These are phyloP conservation scores for Penicillium thymicola DNA, from an alignment of 2,329 filamentous ascomycete genomes.

Conservation along the genomic window DNA sequence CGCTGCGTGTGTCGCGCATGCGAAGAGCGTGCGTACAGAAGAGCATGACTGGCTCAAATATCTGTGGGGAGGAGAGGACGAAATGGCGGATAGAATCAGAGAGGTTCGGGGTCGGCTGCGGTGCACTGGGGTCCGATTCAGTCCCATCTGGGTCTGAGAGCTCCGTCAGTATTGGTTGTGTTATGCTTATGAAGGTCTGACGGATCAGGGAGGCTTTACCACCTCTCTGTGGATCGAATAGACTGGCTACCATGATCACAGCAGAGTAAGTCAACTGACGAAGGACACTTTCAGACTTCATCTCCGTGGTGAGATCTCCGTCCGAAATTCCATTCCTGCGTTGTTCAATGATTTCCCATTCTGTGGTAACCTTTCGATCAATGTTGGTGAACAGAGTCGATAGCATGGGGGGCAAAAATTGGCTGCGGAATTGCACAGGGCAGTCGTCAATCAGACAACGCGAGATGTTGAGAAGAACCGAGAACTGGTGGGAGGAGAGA, in stretches of 20 bases:
- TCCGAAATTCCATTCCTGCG: conserved; percentile 60
- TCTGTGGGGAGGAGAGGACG: conserved; percentile 70
- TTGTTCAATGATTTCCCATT: conserved; percentile 76
- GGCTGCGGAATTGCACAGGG: conserved; percentile 69
- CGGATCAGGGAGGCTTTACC: conserved; percentile 45
- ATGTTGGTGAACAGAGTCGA: conserved; percentile 79
- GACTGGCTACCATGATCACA: conserved; percentile 84
- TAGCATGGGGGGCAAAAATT: conserved; percentile 82
- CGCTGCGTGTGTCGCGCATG: conserved; percentile 86
- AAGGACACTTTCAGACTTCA: conserved; percentile 96
- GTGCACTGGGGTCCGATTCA: conserved; percentile 34
- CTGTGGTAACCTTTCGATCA: conserved; percentile 78
- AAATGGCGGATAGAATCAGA: conserved; percentile 68
- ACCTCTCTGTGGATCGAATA: conserved; percentile 70
- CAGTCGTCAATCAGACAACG: conserved; percentile 90
- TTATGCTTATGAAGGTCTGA: neutral
- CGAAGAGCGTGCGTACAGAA: conserved; percentile 89
- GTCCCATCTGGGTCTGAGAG: conserved; percentile 34
- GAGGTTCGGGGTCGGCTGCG: conserved; percentile 45
- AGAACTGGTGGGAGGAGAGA: conserved; percentile 88
- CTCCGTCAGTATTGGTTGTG: conserved; percentile 2
- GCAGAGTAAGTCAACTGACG: conserved; percentile 89
- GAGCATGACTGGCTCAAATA: conserved; percentile 83
- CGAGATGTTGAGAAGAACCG: conserved; percentile 85
- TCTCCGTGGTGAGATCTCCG: conserved; percentile 85